Base-by-base conservation (phyloP, 176 grass and related monocot species). In the Triticum timopheevii region DNA sequence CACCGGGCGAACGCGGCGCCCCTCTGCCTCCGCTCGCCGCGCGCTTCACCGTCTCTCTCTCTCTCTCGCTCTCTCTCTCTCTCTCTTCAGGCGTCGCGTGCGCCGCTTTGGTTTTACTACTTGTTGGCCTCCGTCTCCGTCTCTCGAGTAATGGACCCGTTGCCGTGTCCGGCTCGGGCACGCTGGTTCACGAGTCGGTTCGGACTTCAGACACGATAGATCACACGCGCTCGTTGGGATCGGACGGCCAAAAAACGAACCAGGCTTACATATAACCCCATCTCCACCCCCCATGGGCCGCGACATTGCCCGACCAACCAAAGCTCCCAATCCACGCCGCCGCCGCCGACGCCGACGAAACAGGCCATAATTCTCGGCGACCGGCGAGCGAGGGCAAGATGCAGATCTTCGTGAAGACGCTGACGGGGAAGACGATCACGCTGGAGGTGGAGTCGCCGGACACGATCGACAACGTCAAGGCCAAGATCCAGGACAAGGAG, bases 381-480 rank as follows among this genome's bases (percentile, higher is more conserved):
- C 7, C 65, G 50, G 16, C 16, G 11, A 74, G 0, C 5, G 9
- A 7, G 2, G 30, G 8, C 10, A n/a, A 50, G 63, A 89, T 88
- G 86, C 71, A 88, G 71, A 82, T 84, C 40, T 93, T 89, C 45
- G 80, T 90, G 62, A 87, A 93, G 83, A 90, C 80, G 47, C 82
- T 89, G 76, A 86, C 80, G 8, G 84, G 87, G 80, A 93, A 93
- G 88, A 90, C 77, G 58, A 36, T 79, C 54, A 89, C 73, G 8
- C 76, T 73, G 16, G 61, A 63, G 74, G 82, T 88, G 52, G 76
- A 91, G 54, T 64, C 71, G 54, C 64, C 66, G 13, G 80, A 69
- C 61, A 88, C 50, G 42, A 76, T 90, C 58, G 64, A 78, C 31
- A 84, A 82, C 61, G 61, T 80, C 3, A 84, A 90, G 61, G 58